These are phyloP conservation scores for Apophysomyces ossiformis DNA, from an alignment of 371 early-diverging fungal species.

Conservation along the genomic window DNA sequence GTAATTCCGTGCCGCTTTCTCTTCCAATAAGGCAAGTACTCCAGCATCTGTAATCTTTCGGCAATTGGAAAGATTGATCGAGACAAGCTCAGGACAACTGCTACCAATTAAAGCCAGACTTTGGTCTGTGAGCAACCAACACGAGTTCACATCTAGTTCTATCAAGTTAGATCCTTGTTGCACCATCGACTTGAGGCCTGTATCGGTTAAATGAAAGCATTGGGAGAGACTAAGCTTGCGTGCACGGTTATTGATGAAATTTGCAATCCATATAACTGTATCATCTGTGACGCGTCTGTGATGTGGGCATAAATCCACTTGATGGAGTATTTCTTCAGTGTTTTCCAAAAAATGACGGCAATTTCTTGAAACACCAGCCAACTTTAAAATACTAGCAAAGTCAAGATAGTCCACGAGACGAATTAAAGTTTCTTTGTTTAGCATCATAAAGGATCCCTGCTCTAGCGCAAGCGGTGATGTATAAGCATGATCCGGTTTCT, in stretches of 20 bases:
- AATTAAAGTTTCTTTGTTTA: conserved; percentile 16
- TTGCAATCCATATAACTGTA: conserved; percentile 14
- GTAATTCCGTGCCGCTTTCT: conserved; percentile 24
- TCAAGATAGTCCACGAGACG: conserved; percentile 36
- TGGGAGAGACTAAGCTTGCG: conserved; percentile 37
- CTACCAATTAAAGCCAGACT: conserved; percentile 54
- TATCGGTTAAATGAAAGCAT: conserved; percentile 59
- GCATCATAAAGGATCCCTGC: conserved; percentile 2
- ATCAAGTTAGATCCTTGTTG: conserved; percentile 44
- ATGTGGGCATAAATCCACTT: conserved; percentile 45
- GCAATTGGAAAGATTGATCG: conserved; percentile 78
- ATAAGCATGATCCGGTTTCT: neutral
- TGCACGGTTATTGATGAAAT: conserved; percentile 25
- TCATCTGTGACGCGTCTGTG: conserved; percentile 54
- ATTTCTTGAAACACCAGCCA: conserved; percentile 28
- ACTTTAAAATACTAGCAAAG: conserved; percentile 27
- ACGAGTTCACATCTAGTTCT: conserved; percentile 68
- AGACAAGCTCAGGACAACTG: conserved; percentile 39
- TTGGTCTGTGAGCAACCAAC: conserved; percentile 80
- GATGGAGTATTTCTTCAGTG: conserved; percentile 31
- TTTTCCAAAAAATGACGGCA: conserved; percentile 37
- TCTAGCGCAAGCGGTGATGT: neutral
- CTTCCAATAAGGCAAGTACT: conserved; percentile 51
- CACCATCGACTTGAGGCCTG: conserved; percentile 42
- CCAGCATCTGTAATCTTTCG: conserved; percentile 77